These are phyloP conservation scores for Clarireedia monteithiana DNA, from an alignment of 2,329 filamentous ascomycete species.

Conservation along the genomic window DNA sequence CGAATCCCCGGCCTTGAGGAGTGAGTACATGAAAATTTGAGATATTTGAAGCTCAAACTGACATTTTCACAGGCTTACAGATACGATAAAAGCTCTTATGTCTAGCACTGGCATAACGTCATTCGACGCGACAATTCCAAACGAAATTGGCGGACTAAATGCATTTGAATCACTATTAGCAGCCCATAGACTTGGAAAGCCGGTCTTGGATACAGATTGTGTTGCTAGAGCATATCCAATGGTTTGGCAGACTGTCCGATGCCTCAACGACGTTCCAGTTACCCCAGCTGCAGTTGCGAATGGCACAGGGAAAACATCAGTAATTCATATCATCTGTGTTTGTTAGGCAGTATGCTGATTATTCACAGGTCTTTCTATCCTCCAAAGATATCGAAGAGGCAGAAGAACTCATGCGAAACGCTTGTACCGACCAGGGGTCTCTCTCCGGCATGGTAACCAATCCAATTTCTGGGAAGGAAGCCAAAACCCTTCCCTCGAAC, in stretches of 20 bases:
- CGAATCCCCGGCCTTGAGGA: slow-evolving; percentile 25
- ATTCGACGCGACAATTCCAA: slow-evolving; percentile 47
- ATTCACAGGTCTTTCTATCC: slow-evolving; percentile 15
- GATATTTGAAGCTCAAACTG: background rate
- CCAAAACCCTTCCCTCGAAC: slow-evolving; percentile 24
- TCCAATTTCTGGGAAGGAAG: slow-evolving; percentile 23
- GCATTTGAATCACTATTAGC: slow-evolving; percentile 30
- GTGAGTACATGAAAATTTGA: slow-evolving; percentile 10
- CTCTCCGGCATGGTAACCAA: slow-evolving; percentile 24
- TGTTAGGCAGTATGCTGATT: too few relatives aligned
- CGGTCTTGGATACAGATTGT: slow-evolving; percentile 24
- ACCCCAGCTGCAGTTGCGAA: slow-evolving; percentile 24
- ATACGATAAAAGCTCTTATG: slow-evolving; percentile 24
- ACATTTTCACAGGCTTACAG: slow-evolving; percentile 17
- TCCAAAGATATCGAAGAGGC: slow-evolving; percentile 19
- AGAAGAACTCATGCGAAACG: slow-evolving; percentile 25
- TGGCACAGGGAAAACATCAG: slow-evolving; percentile 16
- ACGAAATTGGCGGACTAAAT: slow-evolving; percentile 62
- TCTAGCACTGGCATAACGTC: slow-evolving; percentile 13
- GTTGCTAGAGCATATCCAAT: slow-evolving; percentile 28
- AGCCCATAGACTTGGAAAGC: slow-evolving; percentile 22
- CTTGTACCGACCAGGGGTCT: slow-evolving; percentile 22
- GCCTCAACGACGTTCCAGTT: slow-evolving; percentile 22
- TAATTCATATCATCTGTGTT: slow-evolving; percentile 1
- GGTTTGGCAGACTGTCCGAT: slow-evolving; percentile 27